Evolutionary conservation across 768 basidiomycete species (phyloP), one percentile per base, ranked within the genome.

Genomic region (Boletus speciosus): DNA sequence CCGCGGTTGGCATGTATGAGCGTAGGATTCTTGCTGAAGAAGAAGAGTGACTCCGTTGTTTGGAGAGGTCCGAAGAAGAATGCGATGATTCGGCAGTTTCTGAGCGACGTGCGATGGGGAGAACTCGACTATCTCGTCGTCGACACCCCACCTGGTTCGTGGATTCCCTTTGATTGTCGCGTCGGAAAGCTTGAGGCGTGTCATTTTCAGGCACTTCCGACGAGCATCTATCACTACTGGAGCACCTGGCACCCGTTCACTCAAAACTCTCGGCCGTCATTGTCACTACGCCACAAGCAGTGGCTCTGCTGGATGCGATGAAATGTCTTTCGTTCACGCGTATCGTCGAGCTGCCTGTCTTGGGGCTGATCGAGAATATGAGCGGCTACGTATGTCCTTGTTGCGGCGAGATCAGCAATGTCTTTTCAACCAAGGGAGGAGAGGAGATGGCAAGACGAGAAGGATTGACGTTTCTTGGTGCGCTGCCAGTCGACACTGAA

Each of bases 11-110:
- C 86, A 12, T 94, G 92, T 70, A 99, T 99, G 97, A 93, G 90
- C 66, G 93, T 98, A 9, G 97, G 93, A 3, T 98, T 98, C 71
- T 74, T 99, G 61, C 72, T 98, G 62, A 91, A 92, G 75, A 87
- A 86, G 66, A 86, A 85, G 66, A 87, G 85, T 21, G 95, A 98
- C 66, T 92, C 91, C 16, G 93, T 99, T 43, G 92, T 99, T 2
- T 99, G 97, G 97, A 76, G 97, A 65, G 97, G 97, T 0, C 97
- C 97, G 45, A 98, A 97, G 78, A 98, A 97, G 79, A 95, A 95
- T 62, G 95, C 88, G 53, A 97, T 97, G 94, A 96, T 98, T 62
- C 77, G 93, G 65, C 95, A 98, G 74, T 97, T 98, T 69, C 70
- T 97, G 68, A 84, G 85, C 62, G 92, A 98, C 61, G 94, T 97